Conservation (phyloP, 1,284 basidiomycete species). For the Golubevia sp. region DNA sequence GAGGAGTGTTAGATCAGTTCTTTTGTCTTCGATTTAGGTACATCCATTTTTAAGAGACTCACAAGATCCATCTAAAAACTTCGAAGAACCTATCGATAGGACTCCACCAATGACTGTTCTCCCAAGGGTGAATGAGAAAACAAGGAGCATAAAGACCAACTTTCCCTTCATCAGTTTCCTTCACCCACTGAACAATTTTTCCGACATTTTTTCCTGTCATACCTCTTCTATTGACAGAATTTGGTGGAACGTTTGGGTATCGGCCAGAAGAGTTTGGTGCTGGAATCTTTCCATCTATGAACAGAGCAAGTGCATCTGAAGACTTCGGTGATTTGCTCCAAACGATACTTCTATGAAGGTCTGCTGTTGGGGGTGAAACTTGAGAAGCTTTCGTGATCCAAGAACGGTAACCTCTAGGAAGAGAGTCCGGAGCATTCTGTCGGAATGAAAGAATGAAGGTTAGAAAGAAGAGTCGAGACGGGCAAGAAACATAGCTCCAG, state of each 20-base stretch:
- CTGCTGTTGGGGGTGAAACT: slow-evolving; percentile 14
- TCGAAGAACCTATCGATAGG: slow-evolving; percentile 76
- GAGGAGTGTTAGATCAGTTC: too few relatives aligned
- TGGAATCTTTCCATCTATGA: slow-evolving; percentile 44
- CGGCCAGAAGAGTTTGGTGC: slow-evolving; percentile 34
- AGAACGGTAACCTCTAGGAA: slow-evolving; percentile 35
- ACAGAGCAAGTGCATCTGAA: too few relatives aligned
- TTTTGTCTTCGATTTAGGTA: background rate
- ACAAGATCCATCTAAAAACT: slow-evolving; percentile 79
- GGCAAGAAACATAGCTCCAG: too few relatives aligned
- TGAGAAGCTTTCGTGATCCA: slow-evolving; percentile 57
- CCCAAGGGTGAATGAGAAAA: slow-evolving; percentile 75
- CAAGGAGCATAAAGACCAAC: too few relatives aligned
- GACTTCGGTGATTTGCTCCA: too few relatives aligned
- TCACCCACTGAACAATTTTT: slow-evolving; percentile 41
- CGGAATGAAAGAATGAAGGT: too few relatives aligned
- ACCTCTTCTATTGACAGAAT: slow-evolving; percentile 27
- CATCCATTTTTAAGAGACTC: background rate
- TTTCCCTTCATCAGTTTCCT: too few relatives aligned
- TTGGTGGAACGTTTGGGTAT: slow-evolving; percentile 38
- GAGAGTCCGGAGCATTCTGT: slow-evolving; percentile 26
- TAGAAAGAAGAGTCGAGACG: too few relatives aligned
- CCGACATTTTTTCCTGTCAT: slow-evolving; percentile 40
- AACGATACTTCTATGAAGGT: slow-evolving; percentile 8
- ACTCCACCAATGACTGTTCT: slow-evolving; percentile 72